Base-by-base conservation (phyloP, 2,329 filamentous ascomycete species). In the Grosmannia huntii region DNA sequence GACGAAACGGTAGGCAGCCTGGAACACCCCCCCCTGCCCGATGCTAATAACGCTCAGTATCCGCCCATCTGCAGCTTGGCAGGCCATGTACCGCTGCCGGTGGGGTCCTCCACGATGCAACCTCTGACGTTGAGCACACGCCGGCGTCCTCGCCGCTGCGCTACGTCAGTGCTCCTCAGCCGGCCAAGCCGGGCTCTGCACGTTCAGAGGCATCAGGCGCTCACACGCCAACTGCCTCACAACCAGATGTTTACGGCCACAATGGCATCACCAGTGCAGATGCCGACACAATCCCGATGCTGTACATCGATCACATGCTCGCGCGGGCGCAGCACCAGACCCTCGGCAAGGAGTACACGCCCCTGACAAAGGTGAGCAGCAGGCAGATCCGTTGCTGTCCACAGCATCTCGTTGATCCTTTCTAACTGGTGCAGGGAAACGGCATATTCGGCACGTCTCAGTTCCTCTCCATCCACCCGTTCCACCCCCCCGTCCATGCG, bases 291-390 rank as follows among this genome's bases (percentile, higher is more conserved):
- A 56, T 67, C 5, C 66, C 66, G 16, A 64, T 65, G 23, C 59
- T 68, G 5, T 64, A 67, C 51, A 61, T 69, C 14, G 67, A 68
- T 53, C 63, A 64, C n/a, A 57, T 68, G 21, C 60, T 68, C 9
- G 61, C 62, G 1, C 56, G 64, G 25, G 44, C 62, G 23, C 56
- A 61, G 23, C n/a, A 56, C 19, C 57, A 52, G 11, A 56, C 33
- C 21, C 60, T 54, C 1, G 60, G 31, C 2, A 38, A 56, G n/a
- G 61, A 66, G 1, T 63, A 63, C 14, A 58, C 59, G 23, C 59
- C 63, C 16, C 64, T 67, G 36, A 61, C 66, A 21, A 67, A 66
- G 56, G 66, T 69, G 61, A 58, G 62, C 33, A 27, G n/a, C 9
- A 48, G 14, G 5, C 16, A 12, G 5, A 5, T 21, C 16, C 41